Base-by-base conservation (phyloP, 192 early-diverging fungal species). In the Chytriomyces sp. region DNA sequence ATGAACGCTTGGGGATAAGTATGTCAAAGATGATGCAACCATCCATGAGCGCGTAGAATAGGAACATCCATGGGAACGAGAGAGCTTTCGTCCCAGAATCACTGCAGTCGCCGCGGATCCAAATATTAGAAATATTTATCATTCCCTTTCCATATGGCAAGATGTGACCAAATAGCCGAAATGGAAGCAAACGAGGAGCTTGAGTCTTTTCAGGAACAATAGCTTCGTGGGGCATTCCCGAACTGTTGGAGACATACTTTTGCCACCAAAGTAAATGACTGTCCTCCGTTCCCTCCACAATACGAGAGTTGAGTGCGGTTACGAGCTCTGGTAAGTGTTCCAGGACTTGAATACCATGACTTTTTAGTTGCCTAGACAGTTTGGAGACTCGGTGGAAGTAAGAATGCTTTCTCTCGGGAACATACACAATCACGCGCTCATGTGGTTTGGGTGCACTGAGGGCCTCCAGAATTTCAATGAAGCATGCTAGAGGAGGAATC, bases 211-310 rank as follows among this genome's bases (percentile, higher is more conserved):
- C n/a, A 10, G 66, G 66, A 34, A 31, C 53, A 28, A 68, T 56
- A 12, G 66, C 66, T 5, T 26, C 36, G 31, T 34, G n/a, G 6
- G 66, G 52, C 32, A 68, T 56, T 10, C 52, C 66, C 5, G 66
- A 17, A 25, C 36, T 34, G 8, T 10, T 52, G 25, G 22, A 17
- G 2, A 25, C 44, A 4, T 68, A 68, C 14, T 68, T 31, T 68
- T 68, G 64, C 64, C 64, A 65, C 66, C 66, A 68, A 56, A 36
- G 22, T 22, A 68, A 56, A 68, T 68, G 49, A 6, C 52, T 31
- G 8, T 68, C 40, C 7, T 53, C 28, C 8, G 7, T 55, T 22
- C 52, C 53, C 12, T 68, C 36, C 53, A 68, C 32, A 26, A 68
- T 31, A 6, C 14, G 19, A 12, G 32, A 26, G 31, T 68, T 68